Evolutionary conservation across 108 stramenopile species (phyloP).

Genomic region (Seminavis robusta): DNA sequence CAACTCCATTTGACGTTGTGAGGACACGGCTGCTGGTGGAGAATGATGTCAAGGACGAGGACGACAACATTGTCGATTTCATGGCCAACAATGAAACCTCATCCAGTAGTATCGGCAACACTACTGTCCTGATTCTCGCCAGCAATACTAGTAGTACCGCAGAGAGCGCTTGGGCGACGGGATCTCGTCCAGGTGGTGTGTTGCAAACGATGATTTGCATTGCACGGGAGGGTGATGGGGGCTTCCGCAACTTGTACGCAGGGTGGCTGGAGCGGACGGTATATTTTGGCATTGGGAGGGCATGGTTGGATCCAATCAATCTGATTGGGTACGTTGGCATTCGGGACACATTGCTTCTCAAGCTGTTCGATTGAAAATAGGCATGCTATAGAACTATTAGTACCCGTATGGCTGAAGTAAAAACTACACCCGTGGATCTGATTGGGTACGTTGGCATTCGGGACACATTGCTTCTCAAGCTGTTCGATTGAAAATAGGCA

Average conservation of each 20-base stretch:
- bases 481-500: constrained; percentile 66
- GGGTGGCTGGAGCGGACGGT: constrained; percentile 78
- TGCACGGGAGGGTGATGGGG: constrained; percentile 63
- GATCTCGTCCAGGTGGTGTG: constrained; percentile 18
- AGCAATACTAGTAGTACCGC: not conserved
- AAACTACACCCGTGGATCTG: constrained; percentile 61
- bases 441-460: constrained; percentile 76
- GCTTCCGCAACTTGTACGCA: constrained; percentile 64
- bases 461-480: constrained; percentile 69
- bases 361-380: constrained; percentile 65
- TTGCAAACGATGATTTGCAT: constrained; percentile 42
- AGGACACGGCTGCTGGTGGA: constrained; percentile 73
- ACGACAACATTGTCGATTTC: not conserved
- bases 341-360: constrained; percentile 69
- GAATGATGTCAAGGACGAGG: constrained; percentile 25
- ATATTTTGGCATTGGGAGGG: constrained; percentile 74
- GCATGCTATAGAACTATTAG: no score
- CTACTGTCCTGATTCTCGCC: not conserved
- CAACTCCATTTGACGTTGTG: constrained; percentile 87
- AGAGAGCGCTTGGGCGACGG: not conserved
- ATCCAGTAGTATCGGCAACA: no score
- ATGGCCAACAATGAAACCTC: constrained; percentile 1
- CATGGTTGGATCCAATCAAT: constrained; percentile 80
- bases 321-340: constrained; percentile 75
- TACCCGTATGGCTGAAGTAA: no score